phyloP scores from a whole-genome alignment of 2,329 filamentous ascomycete genomes.

The Falciphora oryzae region DNA sequence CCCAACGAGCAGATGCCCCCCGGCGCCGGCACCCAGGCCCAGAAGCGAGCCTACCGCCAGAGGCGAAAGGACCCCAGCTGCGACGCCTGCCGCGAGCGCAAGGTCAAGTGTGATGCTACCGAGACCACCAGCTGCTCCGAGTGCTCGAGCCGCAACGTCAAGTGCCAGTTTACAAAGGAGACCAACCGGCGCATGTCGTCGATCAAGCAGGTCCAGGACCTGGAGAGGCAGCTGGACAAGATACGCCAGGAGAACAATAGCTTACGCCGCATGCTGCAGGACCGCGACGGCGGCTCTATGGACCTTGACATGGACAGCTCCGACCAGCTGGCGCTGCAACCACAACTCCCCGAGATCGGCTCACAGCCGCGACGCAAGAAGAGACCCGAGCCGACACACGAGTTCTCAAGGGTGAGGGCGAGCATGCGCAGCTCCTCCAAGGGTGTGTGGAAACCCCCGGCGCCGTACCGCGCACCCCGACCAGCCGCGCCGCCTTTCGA shows the following conservation, averaged over 20 bases:
- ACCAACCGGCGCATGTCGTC: conserved; percentile 98
- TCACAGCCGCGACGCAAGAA: conserved; percentile 59
- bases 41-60: conserved; percentile 93
- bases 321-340: conserved; percentile 40
- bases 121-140: conserved; percentile 96
- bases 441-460: conserved; percentile 75
- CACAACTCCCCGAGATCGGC: conserved; percentile 59
- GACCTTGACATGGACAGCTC: conserved; percentile 29
- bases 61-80: conserved; percentile 94
- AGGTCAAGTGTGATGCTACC: conserved; percentile 89
- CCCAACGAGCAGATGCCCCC: conserved; percentile 26
- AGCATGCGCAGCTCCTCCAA: conserved; percentile 70
- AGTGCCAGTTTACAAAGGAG: conserved; percentile 98
- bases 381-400: conserved; percentile 55
- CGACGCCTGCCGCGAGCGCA: conserved; percentile 86
- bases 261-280: conserved; percentile 59
- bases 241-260: conserved; percentile 75
- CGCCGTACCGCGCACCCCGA: conserved; percentile 54
- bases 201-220: conserved; percentile 97
- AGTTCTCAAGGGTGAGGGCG: conserved; percentile 64
- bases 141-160: conserved; percentile 92
- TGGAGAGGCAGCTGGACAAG: conserved; percentile 83
- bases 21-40: conserved; percentile 52
- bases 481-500: conserved; percentile 30
- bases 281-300: conserved; percentile 33